phyloP scores from a whole-genome alignment of 2,329 filamentous ascomycete species.

The Metarhizium anisopliae region DNA sequence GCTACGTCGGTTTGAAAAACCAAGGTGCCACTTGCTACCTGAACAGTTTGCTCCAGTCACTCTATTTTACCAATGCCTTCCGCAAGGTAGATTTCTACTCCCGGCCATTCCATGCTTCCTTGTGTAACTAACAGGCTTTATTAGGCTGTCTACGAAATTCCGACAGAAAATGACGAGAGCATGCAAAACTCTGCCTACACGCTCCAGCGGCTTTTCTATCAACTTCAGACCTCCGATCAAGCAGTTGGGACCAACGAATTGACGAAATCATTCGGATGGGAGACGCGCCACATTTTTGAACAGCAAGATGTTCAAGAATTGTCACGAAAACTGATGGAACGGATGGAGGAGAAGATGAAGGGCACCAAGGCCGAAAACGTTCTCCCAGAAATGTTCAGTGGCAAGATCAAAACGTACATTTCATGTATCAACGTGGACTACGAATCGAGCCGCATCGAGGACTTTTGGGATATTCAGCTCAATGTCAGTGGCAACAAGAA shows the following conservation, averaged over 20 bases:
- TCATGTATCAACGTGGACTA: slow-evolving; percentile 98
- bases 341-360: slow-evolving; percentile 97
- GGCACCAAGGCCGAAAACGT: slow-evolving; percentile 86
- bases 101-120: not conserved
- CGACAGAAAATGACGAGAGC: slow-evolving; percentile 75
- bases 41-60: slow-evolving; percentile 74
- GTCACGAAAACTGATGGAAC: slow-evolving; percentile 93
- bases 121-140: slow-evolving; percentile 24
- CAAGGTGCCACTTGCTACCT: slow-evolving; percentile 90
- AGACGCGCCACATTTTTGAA: slow-evolving; percentile 94
- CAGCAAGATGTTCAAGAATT: slow-evolving; percentile 98
- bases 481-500: slow-evolving; percentile 94
- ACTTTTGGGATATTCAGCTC: slow-evolving; percentile 98
- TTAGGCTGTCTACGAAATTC: slow-evolving; percentile 92
- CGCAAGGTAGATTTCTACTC: slow-evolving; percentile 56
- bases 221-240: slow-evolving; percentile 74
- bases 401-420: slow-evolving; percentile 98
- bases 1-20: slow-evolving; percentile 93
- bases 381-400: slow-evolving; percentile 83
- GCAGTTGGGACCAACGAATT: slow-evolving; percentile 89
- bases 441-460: slow-evolving; percentile 89
- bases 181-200: slow-evolving; percentile 87
- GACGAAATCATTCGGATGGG: slow-evolving; percentile 96
- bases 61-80: slow-evolving; percentile 88
- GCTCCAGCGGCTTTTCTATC: slow-evolving; percentile 88